Percentiles rank a stretch among this genome's conserved stretches.
These are phyloP conservation scores for Basidiobolus meristosporus DNA, from an alignment of 371 early-diverging fungal species.

Conservation along the genomic window DNA sequence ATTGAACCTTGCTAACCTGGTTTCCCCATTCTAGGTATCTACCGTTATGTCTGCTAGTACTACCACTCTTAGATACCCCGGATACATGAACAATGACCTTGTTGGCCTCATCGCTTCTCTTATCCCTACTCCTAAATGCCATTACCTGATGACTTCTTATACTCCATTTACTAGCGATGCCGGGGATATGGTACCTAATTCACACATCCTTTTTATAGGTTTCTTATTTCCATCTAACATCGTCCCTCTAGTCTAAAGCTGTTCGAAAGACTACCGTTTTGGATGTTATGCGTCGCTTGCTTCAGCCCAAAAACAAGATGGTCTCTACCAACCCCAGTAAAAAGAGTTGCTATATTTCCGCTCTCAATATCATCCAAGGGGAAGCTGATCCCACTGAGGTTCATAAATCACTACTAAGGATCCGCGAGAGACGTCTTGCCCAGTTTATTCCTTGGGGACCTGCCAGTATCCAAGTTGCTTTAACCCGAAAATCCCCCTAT, in stretches of 20 bases:
- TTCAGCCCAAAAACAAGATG: constrained; percentile 94
- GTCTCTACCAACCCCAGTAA: constrained; percentile 81
- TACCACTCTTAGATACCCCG: constrained; percentile 94
- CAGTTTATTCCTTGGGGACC: constrained; percentile 99
- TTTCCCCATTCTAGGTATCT: constrained; percentile 36
- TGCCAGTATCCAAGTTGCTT: constrained; percentile 92
- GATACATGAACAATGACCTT: constrained; percentile 97
- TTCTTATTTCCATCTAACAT: too few species aligned
- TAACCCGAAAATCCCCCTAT: constrained; percentile 85
- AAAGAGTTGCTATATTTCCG: constrained; percentile 85
- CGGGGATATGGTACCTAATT: constrained; percentile 61
- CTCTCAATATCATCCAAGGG: constrained; percentile 93
- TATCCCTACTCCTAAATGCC: constrained; percentile 92
- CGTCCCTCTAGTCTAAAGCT: constrained; percentile 39
- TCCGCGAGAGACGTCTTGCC: constrained; percentile 83
- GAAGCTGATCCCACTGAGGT: constrained; percentile 97
- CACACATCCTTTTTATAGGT: too few species aligned
- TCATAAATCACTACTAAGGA: constrained; percentile 88
- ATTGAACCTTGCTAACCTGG: not conserved
- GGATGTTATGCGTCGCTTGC: constrained; percentile 90
- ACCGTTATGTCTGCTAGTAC: constrained; percentile 97
- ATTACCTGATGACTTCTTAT: constrained; percentile 93
- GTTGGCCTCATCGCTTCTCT: constrained; percentile 86
- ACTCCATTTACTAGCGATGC: constrained; percentile 94
- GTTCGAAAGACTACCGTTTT: constrained; percentile 93